Percentiles rank a stretch among this genome's conserved stretches.
Conservation (phyloP, 768 basidiomycete species). For the Mrakia frigida region DNA sequence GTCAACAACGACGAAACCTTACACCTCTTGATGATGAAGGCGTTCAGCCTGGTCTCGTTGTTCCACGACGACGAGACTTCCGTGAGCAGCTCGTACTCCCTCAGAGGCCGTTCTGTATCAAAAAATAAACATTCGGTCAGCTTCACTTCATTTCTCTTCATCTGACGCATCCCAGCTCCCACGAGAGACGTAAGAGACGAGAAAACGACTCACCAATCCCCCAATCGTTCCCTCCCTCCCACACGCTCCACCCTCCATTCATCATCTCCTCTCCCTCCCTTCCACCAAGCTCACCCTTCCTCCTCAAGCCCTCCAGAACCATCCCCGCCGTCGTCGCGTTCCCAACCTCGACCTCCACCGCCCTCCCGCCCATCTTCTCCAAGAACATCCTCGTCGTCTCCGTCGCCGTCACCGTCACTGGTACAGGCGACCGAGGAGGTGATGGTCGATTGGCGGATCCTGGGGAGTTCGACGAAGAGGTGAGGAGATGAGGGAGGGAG, state of each 20-base stretch:
- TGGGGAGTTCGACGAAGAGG: background rate
- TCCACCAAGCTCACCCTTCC: background rate
- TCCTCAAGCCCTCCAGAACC: slow-evolving; percentile 17
- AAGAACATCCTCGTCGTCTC: slow-evolving; percentile 14
- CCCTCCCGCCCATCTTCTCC: slow-evolving; percentile 12
- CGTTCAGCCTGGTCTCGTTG: slow-evolving; percentile 70
- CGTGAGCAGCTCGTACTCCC: slow-evolving; percentile 75
- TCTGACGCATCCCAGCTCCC: no score
- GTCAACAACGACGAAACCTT: slow-evolving; percentile 56
- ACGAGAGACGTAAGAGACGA: no score
- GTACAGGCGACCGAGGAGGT: background rate
- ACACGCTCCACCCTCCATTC: slow-evolving; percentile 69
- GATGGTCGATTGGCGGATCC: background rate
- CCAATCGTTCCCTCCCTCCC: slow-evolving; percentile 82
- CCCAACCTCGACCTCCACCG: slow-evolving; percentile 19
- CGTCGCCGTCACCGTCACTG: background rate
- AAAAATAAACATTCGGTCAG: slow-evolving; percentile 33
- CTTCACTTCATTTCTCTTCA: no score
- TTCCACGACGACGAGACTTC: slow-evolving; percentile 85
- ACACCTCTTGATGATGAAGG: slow-evolving; percentile 72
- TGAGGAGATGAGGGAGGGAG: background rate
- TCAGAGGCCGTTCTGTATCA: slow-evolving; percentile 72
- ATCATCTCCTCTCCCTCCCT: slow-evolving; percentile 42
- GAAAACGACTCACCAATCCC: slow-evolving; percentile 66
- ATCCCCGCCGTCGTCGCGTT: slow-evolving; percentile 14